phyloP scores from a whole-genome alignment of 768 basidiomycete genomes.

The Chalciporus pseudorubinellus region DNA sequence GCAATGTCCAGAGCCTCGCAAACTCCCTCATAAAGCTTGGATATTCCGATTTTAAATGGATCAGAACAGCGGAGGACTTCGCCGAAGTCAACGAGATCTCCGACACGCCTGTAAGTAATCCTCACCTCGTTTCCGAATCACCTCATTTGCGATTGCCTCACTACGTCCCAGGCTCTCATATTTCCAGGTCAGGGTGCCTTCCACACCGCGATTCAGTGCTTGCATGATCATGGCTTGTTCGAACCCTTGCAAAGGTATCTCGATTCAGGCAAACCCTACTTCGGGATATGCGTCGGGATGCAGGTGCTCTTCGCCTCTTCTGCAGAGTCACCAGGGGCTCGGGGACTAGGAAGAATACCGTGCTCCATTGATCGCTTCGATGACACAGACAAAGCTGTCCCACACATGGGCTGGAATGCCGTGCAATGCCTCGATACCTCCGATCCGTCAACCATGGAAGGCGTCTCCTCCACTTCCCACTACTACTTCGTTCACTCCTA shows the following conservation, averaged over 20 bases:
- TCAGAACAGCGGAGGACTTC: conserved; percentile 78
- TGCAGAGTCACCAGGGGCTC: conserved; percentile 61
- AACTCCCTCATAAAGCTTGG: conserved; percentile 87
- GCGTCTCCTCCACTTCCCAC: conserved; percentile 53
- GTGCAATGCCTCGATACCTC: conserved; percentile 55
- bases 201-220: conserved; percentile 78
- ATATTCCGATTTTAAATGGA: conserved; percentile 80
- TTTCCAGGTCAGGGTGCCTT: conserved; percentile 98
- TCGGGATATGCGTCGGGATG: conserved; percentile 98
- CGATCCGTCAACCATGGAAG: conserved; percentile 40
- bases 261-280: conserved; percentile 85
- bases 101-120: conserved; percentile 62
- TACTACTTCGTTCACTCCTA: conserved; percentile 99
- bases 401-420: conserved; percentile 98
- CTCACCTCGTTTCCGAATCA: conserved; percentile 2
- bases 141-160: conserved; percentile 6
- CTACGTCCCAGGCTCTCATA: conserved; percentile 69
- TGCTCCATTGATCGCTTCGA: conserved; percentile 73
- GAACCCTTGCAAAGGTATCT: conserved; percentile 83
- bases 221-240: conserved; percentile 68
- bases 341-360: conserved; percentile 87
- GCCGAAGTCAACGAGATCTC: conserved; percentile 38
- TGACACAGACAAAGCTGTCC: conserved; percentile 77
- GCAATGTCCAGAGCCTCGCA: conserved; percentile 90
- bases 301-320: conserved; percentile 92